Evolutionary conservation across 805 yeast species (phyloP).

Genomic region (Pichia cephalocereana): DNA sequence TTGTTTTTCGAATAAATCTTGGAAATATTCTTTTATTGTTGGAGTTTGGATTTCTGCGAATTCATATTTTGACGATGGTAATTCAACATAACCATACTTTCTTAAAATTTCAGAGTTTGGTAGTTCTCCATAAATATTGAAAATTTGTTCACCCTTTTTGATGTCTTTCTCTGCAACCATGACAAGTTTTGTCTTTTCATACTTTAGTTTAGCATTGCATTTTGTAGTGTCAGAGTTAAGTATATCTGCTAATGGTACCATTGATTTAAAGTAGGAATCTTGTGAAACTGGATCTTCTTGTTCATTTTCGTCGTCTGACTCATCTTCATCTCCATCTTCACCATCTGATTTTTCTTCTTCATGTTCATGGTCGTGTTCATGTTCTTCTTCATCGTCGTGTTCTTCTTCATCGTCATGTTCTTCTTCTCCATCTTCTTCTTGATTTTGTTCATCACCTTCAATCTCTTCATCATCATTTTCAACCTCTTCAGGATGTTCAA

Average conservation of each 20-base stretch:
- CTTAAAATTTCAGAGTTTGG: conserved; percentile 88
- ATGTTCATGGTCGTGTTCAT: conserved; percentile 21
- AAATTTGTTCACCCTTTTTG: conserved; percentile 60
- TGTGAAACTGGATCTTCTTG: conserved; percentile 17
- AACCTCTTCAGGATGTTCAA: conserved; percentile 32
- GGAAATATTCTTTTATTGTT: conserved; percentile 31
- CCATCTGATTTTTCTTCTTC: conserved; percentile 18
- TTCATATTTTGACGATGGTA: conserved; percentile 61
- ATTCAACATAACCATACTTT: conserved; percentile 85
- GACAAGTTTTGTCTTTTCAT: conserved; percentile 40
- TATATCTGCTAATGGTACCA: conserved; percentile 92
- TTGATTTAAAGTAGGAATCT: conserved; percentile 50
- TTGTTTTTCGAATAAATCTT: conserved; percentile 17
- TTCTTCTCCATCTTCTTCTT: conserved; percentile 15
- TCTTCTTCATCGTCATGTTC: conserved; percentile 20
- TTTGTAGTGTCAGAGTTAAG: conserved; percentile 75
- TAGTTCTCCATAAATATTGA: conserved; percentile 82
- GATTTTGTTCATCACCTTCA: conserved; percentile 15
- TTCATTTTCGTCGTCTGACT: conserved; percentile 9
- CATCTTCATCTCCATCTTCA: conserved; percentile 13
- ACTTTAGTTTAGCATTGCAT: conserved; percentile 65
- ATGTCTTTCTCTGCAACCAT: conserved; percentile 66
- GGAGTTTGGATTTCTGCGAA: conserved; percentile 63
- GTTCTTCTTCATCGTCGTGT: conserved; percentile 3
- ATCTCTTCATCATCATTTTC: conserved; percentile 25